Conservation (phyloP, 352 stramenopile species). For the Thalassiosira hispida region DNA sequence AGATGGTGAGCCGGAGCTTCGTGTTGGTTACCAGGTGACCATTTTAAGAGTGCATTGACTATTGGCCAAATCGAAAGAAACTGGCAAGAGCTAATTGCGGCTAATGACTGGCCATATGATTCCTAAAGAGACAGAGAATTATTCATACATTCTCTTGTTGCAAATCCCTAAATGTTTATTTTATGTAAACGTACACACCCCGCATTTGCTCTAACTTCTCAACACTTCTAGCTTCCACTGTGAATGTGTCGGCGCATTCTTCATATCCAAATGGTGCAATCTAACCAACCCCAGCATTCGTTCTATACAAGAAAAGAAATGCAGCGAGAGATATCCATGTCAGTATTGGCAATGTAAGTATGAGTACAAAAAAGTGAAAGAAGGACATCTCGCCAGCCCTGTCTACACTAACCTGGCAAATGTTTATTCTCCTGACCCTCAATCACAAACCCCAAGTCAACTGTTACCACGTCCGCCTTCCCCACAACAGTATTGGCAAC, state of each 20-base stretch:
- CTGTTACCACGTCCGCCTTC: constrained; percentile 48
- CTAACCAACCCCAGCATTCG: constrained; percentile 52
- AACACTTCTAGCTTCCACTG: constrained; percentile 39
- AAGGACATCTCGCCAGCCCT: not conserved
- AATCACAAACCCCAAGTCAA: constrained; percentile 63
- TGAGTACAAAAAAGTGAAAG: not conserved
- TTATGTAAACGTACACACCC: too few relatives aligned
- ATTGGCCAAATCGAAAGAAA: too few relatives aligned
- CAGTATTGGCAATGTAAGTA: constrained; percentile 4
- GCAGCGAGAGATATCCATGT: not conserved
- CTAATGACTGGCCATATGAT: too few relatives aligned
- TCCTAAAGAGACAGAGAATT: too few relatives aligned
- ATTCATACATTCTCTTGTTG: too few relatives aligned
- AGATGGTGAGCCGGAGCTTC: too few relatives aligned
- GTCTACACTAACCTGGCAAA: constrained; percentile 60
- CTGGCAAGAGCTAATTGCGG: too few relatives aligned
- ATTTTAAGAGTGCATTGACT: too few relatives aligned
- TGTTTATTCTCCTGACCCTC: constrained; percentile 42
- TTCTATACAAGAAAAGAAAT: constrained; percentile 15
- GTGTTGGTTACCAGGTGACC: too few relatives aligned
- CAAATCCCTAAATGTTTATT: too few relatives aligned
- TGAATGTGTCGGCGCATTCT: constrained; percentile 22
- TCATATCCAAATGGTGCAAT: constrained; percentile 60
- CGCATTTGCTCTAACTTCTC: not conserved
- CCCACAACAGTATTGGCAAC: constrained; percentile 52